Evolutionary conservation across 306 rosid genomes (phyloP).

Genomic region (cucumber (Cucumis sativus)): DNA sequence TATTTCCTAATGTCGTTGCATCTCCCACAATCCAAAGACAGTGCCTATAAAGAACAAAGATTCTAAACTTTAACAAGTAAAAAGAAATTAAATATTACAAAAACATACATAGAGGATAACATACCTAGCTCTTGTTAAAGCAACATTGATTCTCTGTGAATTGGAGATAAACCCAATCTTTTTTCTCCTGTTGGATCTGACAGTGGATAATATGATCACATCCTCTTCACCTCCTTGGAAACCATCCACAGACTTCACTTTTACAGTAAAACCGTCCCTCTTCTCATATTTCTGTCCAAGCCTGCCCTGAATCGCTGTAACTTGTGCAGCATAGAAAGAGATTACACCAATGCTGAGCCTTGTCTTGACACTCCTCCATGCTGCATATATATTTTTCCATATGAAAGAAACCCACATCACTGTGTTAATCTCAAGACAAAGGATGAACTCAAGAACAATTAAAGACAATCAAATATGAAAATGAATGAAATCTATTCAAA

Average conservation of each 20-base stretch:
- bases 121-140: conserved; percentile 79
- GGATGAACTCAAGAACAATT: too few species aligned
- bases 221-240: conserved; percentile 86
- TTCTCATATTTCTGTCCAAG: conserved; percentile 32
- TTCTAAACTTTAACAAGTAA: not conserved
- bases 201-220: conserved; percentile 58
- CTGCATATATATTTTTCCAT: conserved; percentile 35
- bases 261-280: conserved; percentile 36
- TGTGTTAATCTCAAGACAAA: too few species aligned
- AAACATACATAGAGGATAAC: not conserved
- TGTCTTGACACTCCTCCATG: conserved; percentile 27
- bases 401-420: not conserved
- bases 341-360: conserved; percentile 47
- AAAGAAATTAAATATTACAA: not conserved
- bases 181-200: conserved; percentile 28
- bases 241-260: conserved; percentile 68
- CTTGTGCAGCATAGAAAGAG: conserved; percentile 87
- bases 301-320: conserved; percentile 37
- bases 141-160: conserved; percentile 56
- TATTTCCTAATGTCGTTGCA: conserved; percentile 23
- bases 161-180: conserved; percentile 43
- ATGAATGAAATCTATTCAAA: too few species aligned
- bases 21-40: conserved; percentile 64
- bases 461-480: too few species aligned
- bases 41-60: conserved; percentile 23